phyloP scores from a whole-genome alignment of 2,329 filamentous ascomycete genomes.

The Cryoendolithus antarcticus region DNA sequence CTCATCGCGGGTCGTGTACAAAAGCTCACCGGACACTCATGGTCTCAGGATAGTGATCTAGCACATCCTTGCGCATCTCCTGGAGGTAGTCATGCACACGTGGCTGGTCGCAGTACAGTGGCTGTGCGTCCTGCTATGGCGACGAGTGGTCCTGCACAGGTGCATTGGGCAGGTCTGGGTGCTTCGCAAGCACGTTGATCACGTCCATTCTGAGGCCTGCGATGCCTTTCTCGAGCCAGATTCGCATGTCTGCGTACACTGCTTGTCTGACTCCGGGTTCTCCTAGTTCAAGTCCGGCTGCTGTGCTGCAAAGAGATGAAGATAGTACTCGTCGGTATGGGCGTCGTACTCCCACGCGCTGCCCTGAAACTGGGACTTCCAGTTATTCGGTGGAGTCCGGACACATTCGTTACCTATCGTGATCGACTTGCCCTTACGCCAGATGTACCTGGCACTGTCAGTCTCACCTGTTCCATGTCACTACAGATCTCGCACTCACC shows the following conservation, averaged over 20 bases:
- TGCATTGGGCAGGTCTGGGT: conserved; percentile 13
- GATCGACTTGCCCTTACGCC: conserved; percentile 15
- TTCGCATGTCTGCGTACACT: conserved; percentile 50
- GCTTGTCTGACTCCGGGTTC: conserved; percentile 54
- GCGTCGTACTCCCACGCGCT: conserved; percentile 62
- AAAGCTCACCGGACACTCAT: conserved; percentile 36
- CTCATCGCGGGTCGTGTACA: conserved; percentile 33
- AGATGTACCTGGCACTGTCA: conserved; percentile 16
- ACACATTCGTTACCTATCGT: conserved; percentile 36
- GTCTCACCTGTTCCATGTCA: no score
- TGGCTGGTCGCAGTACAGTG: conserved; percentile 20
- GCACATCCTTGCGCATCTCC: conserved; percentile 31
- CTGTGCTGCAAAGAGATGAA: conserved; percentile 62
- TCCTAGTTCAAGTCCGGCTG: conserved; percentile 83
- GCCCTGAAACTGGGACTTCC: conserved; percentile 47
- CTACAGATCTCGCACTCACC: conserved; percentile 30
- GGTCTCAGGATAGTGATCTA: conserved; percentile 31
- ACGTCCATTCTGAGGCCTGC: conserved; percentile 28
- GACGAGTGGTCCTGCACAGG: conserved; percentile 10
- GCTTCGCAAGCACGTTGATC: conserved; percentile 19
- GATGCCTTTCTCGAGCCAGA: conserved; percentile 64
- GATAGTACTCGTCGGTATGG: conserved; percentile 59
- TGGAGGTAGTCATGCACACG: conserved; percentile 36
- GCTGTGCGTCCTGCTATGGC: conserved; percentile 8
- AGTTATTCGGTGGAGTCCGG: conserved; percentile 63